Conservation (phyloP, 345 rosid species). For the Pistacia atlantica region DNA sequence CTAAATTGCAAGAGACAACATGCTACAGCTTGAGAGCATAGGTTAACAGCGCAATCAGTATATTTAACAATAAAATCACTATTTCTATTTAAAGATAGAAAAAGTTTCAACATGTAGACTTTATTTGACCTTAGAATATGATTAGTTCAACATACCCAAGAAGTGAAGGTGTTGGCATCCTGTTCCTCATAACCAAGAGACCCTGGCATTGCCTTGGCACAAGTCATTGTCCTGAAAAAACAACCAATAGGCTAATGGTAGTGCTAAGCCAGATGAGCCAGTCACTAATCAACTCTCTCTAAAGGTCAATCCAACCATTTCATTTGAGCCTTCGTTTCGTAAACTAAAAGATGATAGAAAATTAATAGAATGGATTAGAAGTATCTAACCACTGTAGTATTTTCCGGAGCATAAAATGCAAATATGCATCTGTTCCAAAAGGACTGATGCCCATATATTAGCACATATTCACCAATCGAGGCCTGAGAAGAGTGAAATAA, state of each 20-base stretch:
- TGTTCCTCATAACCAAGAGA: constrained; percentile 54
- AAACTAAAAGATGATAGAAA: constrained; percentile 6
- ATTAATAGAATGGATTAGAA: constrained; percentile 3
- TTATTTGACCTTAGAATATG: too few relatives aligned
- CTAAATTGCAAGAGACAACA: too few relatives aligned
- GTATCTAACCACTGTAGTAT: constrained; percentile 60
- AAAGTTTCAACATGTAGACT: too few relatives aligned
- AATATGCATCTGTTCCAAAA: constrained; percentile 72
- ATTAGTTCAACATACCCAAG: constrained; percentile 33
- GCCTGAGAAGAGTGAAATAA: constrained; percentile 37
- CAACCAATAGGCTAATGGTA: neutral
- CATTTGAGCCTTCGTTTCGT: neutral
- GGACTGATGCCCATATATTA: constrained; percentile 76
- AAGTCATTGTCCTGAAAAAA: constrained; percentile 39
- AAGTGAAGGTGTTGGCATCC: constrained; percentile 57
- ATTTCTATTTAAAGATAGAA: too few relatives aligned
- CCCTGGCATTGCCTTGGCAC: constrained; percentile 53
- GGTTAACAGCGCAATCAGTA: too few relatives aligned
- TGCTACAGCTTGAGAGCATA: too few relatives aligned
- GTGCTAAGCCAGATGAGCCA: neutral
- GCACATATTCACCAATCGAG: constrained; percentile 75
- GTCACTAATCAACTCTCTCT: neutral
- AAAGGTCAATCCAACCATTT: neutral
- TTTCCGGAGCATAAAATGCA: constrained; percentile 68
- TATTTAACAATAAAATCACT: too few relatives aligned